Conservation (phyloP, 495 filamentous ascomycete species). For the Aspergillus haitiensis region DNA sequence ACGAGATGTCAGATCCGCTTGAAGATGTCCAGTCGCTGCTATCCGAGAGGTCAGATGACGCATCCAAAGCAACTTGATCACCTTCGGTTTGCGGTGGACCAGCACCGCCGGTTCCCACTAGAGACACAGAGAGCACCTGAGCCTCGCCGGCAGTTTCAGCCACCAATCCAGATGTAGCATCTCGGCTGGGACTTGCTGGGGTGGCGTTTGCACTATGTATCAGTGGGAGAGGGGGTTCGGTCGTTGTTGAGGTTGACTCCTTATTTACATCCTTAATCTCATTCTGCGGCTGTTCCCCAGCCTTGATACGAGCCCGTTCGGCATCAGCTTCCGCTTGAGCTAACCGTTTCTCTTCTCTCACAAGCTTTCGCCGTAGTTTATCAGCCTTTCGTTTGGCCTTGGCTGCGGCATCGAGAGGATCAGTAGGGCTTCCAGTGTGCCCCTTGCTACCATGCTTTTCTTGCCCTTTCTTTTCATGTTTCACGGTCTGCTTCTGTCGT, state of each 20-base stretch:
- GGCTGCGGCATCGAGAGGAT: conserved; percentile 38
- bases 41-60: conserved; percentile 25
- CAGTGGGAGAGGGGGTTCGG: conserved; percentile 8
- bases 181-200: too few relatives aligned
- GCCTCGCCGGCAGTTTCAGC: too few relatives aligned
- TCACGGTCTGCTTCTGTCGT: conserved; percentile 33
- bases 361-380: conserved; percentile 47
- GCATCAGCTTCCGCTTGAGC: conserved; percentile 51
- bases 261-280: conserved; percentile 13
- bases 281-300: conserved; percentile 35
- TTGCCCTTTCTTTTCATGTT: conserved; percentile 29
- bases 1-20: conserved; percentile 36
- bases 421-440: conserved; percentile 27
- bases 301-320: conserved; percentile 41
- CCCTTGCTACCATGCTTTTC: conserved; percentile 28
- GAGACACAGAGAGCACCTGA: not conserved
- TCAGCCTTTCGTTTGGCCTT: conserved; percentile 53
- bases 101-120: not conserved
- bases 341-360: conserved; percentile 49
- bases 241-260: conserved; percentile 10
- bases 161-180: too few relatives aligned
- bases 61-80: conserved; percentile 20
- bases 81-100: conserved; percentile 5
- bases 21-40: conserved; percentile 41
- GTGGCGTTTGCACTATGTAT: not conserved